Base-by-base conservation (phyloP, 139 green algal species). In the Chlamydomonas schloesseri region DNA sequence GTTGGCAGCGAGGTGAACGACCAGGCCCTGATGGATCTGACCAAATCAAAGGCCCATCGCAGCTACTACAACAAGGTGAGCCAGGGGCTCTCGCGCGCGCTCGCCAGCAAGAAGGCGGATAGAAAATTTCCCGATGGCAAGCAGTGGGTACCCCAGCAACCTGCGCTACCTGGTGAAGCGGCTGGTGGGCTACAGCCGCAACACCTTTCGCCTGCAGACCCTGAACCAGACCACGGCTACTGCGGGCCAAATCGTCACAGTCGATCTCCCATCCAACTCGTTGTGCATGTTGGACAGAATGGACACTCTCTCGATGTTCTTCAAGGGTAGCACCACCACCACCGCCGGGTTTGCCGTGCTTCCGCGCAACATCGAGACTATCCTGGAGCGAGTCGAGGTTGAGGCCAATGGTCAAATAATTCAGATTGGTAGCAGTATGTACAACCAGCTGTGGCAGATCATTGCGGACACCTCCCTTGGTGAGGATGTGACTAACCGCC, bases 91-190 rank as follows among this genome's bases (percentile, higher is more conserved):
- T 37, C 55, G 2, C 20, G 55, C 18, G 55, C 55, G 18, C 55
- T 60, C 17, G 62, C 62, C 62, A 71, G 0, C n/a, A 42, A 37
- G n/a, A 71, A 71, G n/a, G 65, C 65, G 4, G 65, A 71, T 1
- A 46, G 17, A 71, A 42, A 42, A 26, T 71, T 29, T 71, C 55
- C 18, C 55, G 17, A 60, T 60, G 55, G 18, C 10, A 42, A 28
- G 14, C n/a, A 37, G n/a, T 42, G 65, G 65, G n/a, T 71, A 71
- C n/a, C 65, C 65, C 3, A 23, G n/a, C n/a, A 71, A 71, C 65
- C 65, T 71, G n/a, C 29, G 65, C n/a, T 71, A 71, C 65, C 65
- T 42, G 29, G 65, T 71, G 14, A 71, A 71, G 65, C 65, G 65
- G 29, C 65, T 71, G 13, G 13, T 20, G 13, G 65, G 65, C n/a